Conservation (phyloP, 202 grass and related monocot genomes). For the Zizania palustris region DNA sequence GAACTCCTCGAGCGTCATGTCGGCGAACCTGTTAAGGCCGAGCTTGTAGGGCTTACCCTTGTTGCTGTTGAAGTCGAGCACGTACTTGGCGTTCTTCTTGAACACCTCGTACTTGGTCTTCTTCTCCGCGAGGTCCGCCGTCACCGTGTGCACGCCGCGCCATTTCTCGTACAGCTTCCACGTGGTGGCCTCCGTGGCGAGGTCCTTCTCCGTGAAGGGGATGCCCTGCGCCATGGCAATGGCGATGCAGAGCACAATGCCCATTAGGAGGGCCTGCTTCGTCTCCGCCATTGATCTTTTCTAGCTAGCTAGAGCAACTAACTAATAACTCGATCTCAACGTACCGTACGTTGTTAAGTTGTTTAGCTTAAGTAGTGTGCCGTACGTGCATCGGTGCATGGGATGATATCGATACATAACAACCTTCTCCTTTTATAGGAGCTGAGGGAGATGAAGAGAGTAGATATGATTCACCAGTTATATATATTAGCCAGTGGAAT, state of each 20-base stretch:
- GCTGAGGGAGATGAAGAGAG: no score
- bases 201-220: conserved; percentile 47
- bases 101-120: conserved; percentile 39
- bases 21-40: conserved; percentile 54
- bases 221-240: conserved; percentile 10
- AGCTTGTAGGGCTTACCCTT: conserved; percentile 38
- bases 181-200: conserved; percentile 46
- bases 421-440: no score
- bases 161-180: conserved; percentile 48
- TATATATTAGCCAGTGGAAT: no score
- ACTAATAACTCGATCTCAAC: no score
- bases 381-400: no score
- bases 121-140: conserved; percentile 33
- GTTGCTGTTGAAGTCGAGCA: conserved; percentile 52
- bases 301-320: no score
- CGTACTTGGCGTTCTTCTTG: conserved; percentile 47
- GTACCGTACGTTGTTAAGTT: no score
- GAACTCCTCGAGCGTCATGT: conserved; percentile 54
- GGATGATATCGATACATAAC: no score
- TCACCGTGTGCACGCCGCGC: conserved; percentile 26
- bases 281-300: background rate
- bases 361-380: no score
- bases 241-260: conserved; percentile 9
- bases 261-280: background rate
- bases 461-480: no score